phyloP scores from a whole-genome alignment of 352 stramenopile species.

The Pythium folliculosum region DNA sequence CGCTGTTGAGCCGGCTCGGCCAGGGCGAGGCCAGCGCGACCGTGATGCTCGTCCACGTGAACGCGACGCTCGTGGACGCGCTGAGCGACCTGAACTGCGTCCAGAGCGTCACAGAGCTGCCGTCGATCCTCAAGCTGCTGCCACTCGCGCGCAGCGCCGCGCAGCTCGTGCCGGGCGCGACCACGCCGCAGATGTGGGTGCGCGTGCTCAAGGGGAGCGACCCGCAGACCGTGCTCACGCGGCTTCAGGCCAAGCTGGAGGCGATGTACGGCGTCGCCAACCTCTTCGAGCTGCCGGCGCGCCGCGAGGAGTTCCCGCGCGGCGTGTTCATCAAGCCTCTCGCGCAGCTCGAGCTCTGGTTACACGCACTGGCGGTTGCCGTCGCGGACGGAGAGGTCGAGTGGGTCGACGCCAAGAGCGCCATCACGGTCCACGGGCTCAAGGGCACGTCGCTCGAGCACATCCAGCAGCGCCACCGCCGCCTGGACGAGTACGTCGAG shows the following conservation, averaged over 20 bases:
- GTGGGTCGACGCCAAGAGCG: constrained; percentile 56
- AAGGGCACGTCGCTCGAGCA: constrained; percentile 12
- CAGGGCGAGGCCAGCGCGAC: constrained; percentile 18
- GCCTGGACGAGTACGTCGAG: constrained; percentile 64
- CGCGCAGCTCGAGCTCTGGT: constrained; percentile 57
- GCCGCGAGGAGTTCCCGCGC: constrained; percentile 24
- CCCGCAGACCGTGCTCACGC: constrained; percentile 30
- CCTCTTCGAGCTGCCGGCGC: constrained; percentile 45
- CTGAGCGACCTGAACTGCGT: constrained; percentile 22
- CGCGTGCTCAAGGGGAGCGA: constrained; percentile 46
- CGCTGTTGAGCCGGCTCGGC: constrained; percentile 58
- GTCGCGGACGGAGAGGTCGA: constrained; percentile 56
- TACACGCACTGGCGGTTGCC: constrained; percentile 50
- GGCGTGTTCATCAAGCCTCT: constrained; percentile 59
- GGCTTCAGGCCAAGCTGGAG: constrained; percentile 42
- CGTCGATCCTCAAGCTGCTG: constrained; percentile 66
- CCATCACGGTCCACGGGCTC: constrained; percentile 35
- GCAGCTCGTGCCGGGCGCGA: constrained; percentile 34
- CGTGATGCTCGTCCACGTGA: constrained; percentile 60
- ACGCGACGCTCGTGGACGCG: constrained; percentile 28
- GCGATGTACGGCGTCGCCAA: constrained; percentile 59
- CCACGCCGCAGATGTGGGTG: constrained; percentile 61
- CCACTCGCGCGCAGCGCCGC: constrained; percentile 42
- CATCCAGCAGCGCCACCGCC: constrained; percentile 10
- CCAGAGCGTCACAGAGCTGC: constrained; percentile 16